phyloP scores from a whole-genome alignment of 2,329 filamentous ascomycete genomes.

The Bipolaris cookei region DNA sequence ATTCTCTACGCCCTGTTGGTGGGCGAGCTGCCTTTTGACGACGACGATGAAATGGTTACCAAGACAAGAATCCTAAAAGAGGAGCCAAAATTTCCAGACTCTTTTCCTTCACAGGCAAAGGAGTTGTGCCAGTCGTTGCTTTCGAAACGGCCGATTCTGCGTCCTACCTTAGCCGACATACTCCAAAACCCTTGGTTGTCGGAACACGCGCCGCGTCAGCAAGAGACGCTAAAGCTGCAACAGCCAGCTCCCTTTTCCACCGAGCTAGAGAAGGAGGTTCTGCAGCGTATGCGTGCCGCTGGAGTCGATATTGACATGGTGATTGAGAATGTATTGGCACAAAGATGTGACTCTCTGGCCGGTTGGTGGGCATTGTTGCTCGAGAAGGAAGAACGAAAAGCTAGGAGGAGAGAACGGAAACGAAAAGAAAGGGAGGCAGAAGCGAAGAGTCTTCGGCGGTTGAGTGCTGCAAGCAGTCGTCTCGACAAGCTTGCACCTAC shows the following conservation, averaged over 20 bases:
- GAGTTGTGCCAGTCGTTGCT: slow-evolving; percentile 79
- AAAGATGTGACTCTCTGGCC: slow-evolving; percentile 86
- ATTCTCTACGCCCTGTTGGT: slow-evolving; percentile 83
- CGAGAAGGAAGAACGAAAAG: slow-evolving; percentile 93
- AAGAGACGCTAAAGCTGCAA: slow-evolving; percentile 83
- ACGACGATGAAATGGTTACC: slow-evolving; percentile 89
- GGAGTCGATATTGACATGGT: slow-evolving; percentile 94
- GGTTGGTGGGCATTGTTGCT: slow-evolving; percentile 96
- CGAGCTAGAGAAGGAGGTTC: slow-evolving; percentile 82
- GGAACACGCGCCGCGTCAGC: slow-evolving; percentile 85
- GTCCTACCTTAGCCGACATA: slow-evolving; percentile 84
- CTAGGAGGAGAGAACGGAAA: slow-evolving; percentile 77
- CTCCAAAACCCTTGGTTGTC: slow-evolving; percentile 85
- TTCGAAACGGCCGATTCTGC: slow-evolving; percentile 84
- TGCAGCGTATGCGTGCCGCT: slow-evolving; percentile 90
- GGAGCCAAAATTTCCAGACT: slow-evolving; percentile 83
- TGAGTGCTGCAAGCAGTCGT: slow-evolving; percentile 89
- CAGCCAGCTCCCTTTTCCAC: slow-evolving; percentile 85
- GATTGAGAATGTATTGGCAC: slow-evolving; percentile 89
- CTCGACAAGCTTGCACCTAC: slow-evolving; percentile 80
- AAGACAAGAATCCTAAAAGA: slow-evolving; percentile 83
- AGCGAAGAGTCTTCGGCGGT: slow-evolving; percentile 75
- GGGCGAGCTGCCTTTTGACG: slow-evolving; percentile 91
- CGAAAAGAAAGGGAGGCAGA: slow-evolving; percentile 85
- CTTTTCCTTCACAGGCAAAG: slow-evolving; percentile 77